These are phyloP conservation scores for Fusarium liriodendri DNA, from an alignment of 2,329 filamentous ascomycete species.

Conservation along the genomic window DNA sequence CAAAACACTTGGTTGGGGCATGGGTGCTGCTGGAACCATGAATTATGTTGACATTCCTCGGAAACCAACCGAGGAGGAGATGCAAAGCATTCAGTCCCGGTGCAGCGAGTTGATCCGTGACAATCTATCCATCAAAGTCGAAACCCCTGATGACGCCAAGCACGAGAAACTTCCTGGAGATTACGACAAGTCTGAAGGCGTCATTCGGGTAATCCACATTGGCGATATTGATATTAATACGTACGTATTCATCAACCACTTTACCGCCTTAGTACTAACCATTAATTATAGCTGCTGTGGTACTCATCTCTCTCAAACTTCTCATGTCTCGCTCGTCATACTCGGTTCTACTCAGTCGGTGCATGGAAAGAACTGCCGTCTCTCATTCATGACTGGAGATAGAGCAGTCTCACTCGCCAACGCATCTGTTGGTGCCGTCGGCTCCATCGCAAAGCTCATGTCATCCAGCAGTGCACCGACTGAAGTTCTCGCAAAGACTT, in stretches of 20 bases:
- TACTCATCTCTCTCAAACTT: conserved; percentile 47
- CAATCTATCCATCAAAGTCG: conserved; percentile 38
- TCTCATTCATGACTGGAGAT: conserved; percentile 46
- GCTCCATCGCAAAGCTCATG: conserved; percentile 38
- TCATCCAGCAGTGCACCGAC: conserved; percentile 38
- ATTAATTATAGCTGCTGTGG: conserved; percentile 42
- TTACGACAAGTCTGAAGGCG: conserved; percentile 46
- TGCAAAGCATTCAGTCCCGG: conserved; percentile 38
- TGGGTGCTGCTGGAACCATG: conserved; percentile 42
- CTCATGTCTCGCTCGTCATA: conserved; percentile 45
- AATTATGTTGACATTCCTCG: conserved; percentile 48
- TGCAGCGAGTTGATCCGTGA: conserved; percentile 44
- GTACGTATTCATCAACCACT: conserved; percentile 2
- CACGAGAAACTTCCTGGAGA: conserved; percentile 42
- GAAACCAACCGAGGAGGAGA: conserved; percentile 40
- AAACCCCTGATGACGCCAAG: conserved; percentile 40
- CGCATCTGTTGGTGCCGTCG: conserved; percentile 37
- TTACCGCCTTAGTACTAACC: rapidly evolving
- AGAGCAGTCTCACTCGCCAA: conserved; percentile 41
- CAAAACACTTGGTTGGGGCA: conserved; percentile 46
- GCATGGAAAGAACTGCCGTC: conserved; percentile 46
- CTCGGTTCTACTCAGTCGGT: conserved; percentile 44
- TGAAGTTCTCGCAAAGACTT: conserved; percentile 35
- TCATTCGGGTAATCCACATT: conserved; percentile 45
- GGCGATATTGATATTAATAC: conserved; percentile 47